Base-by-base conservation (phyloP, 163 green algal species). In the Chlorella variabilis region DNA sequence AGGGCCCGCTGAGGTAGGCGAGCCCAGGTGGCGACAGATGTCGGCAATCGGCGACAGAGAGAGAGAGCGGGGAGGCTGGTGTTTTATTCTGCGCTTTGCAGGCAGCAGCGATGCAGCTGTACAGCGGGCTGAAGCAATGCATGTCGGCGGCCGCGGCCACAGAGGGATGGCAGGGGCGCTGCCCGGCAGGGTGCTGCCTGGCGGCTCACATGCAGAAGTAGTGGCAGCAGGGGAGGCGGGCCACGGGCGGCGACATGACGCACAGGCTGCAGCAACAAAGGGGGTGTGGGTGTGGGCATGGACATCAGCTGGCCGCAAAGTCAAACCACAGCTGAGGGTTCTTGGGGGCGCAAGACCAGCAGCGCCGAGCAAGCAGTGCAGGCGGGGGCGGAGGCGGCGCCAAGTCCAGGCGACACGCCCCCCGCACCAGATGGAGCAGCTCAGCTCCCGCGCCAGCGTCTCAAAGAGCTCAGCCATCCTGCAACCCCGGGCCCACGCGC, bases 121-220 rank as follows among this genome's bases (percentile, higher is more conserved):
- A 62, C 51, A 62, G 51, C 51, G 51, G 20, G 51, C 4, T 4
- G 21, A 62, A 15, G 11, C 15, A 15, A 15, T 54, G 45, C 45
- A 15, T 54, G 11, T 29, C 18, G 51, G 38, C 21, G 38, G 1
- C 4, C 63, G 67, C 33, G 2, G 9, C 13, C 7, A 27, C 33
- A 11, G 38, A 27, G n/a, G 13, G 67, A 23, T 20, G 21, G 39
- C 67, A 75, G 39, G 5, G 3, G 38, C 38, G 45, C 45, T 9
- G 45, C 42, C 4, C 9, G 29, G 45, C 25, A 33, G 45, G 39
- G 0, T 18, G 17, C 34, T 54, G n/a, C 25, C 56, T 42, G 20
- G 18, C n/a, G 33, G 23, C 88, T 83, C 75, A 93, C 89, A 77
- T 70, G 83, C 89, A 93, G 71, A 92, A 93, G 77, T 93, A 93